These are phyloP conservation scores for Bidens hawaiensis DNA, from an alignment of 140 eudicot species.

Conservation along the genomic window DNA sequence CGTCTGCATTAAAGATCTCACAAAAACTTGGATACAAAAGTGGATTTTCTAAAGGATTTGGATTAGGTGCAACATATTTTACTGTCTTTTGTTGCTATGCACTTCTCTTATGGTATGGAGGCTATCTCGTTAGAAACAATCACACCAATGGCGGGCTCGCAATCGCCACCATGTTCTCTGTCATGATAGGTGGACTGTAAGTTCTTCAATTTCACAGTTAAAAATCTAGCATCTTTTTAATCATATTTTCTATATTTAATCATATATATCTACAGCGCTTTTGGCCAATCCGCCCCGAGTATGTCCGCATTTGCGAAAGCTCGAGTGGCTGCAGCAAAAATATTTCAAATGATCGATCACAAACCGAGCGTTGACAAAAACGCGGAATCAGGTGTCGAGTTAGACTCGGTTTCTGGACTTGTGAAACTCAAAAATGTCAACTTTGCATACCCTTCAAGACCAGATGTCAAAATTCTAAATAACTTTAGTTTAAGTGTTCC, in stretches of 20 bases:
- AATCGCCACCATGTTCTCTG: constrained; percentile 90
- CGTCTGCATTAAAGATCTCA: constrained; percentile 59
- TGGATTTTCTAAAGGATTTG: constrained; percentile 88
- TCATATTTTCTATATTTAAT: neutral
- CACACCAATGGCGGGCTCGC: constrained; percentile 93
- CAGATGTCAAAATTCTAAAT: constrained; percentile 61
- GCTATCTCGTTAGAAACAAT: constrained; percentile 79
- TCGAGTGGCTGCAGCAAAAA: constrained; percentile 87
- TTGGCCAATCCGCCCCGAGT: constrained; percentile 90
- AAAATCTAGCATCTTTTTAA: neutral
- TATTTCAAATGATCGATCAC: constrained; percentile 68
- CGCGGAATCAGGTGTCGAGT: constrained; percentile 52
- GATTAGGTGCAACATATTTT: constrained; percentile 88
- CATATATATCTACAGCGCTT: constrained; percentile 38
- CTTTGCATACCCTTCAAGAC: constrained; percentile 88
- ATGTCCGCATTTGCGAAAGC: constrained; percentile 97
- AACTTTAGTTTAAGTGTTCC: constrained; percentile 61
- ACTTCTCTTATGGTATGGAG: constrained; percentile 89
- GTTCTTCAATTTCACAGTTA: constrained; percentile 17
- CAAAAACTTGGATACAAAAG: constrained; percentile 78
- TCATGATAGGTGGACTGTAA: constrained; percentile 95
- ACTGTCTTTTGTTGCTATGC: constrained; percentile 87
- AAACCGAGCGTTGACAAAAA: constrained; percentile 65
- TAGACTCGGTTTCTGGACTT: constrained; percentile 62
- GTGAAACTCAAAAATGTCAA: constrained; percentile 68